Percentiles rank a stretch among this genome's conserved stretches.
Conservation (phyloP, 768 basidiomycete species). For the Arthromyces matolae region DNA sequence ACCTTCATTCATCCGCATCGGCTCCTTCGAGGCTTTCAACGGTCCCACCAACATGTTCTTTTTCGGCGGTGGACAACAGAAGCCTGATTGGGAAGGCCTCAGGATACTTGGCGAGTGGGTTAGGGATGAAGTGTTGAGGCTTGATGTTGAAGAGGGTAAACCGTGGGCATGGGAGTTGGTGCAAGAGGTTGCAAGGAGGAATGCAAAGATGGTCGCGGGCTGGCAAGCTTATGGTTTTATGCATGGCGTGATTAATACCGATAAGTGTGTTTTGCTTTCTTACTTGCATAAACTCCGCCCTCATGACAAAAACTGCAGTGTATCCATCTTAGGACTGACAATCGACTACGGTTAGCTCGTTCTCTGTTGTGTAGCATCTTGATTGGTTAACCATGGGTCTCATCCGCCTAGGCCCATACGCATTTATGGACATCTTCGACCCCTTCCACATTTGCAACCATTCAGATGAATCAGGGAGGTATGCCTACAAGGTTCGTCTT, state of each 20-base stretch:
- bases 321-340: slow-evolving; percentile 71
- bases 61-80: slow-evolving; percentile 76
- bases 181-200: slow-evolving; percentile 75
- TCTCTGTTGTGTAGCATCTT: neutral
- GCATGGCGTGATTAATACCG: slow-evolving; percentile 97
- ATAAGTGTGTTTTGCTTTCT: slow-evolving; percentile 53
- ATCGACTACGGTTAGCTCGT: slow-evolving; percentile 62
- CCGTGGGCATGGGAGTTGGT: slow-evolving; percentile 74
- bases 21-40: slow-evolving; percentile 84
- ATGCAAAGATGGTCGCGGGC: slow-evolving; percentile 88
- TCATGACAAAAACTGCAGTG: slow-evolving; percentile 35
- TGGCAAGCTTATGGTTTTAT: slow-evolving; percentile 97
- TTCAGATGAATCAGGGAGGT: slow-evolving; percentile 72
- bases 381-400: too few relatives aligned
- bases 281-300: slow-evolving; percentile 9
- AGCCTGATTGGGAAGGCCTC: slow-evolving; percentile 70
- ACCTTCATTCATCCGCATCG: slow-evolving; percentile 89
- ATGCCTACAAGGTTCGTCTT: slow-evolving; percentile 57
- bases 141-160: slow-evolving; percentile 41
- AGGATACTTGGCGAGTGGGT: slow-evolving; percentile 77
- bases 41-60: slow-evolving; percentile 62
- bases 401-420: slow-evolving; percentile 66
- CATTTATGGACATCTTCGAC: slow-evolving; percentile 94
- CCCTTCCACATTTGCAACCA: slow-evolving; percentile 88
- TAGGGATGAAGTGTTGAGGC: slow-evolving; percentile 51